Conservation (phyloP, 371 early-diverging fungal genomes). For the Mucor racemosus region DNA sequence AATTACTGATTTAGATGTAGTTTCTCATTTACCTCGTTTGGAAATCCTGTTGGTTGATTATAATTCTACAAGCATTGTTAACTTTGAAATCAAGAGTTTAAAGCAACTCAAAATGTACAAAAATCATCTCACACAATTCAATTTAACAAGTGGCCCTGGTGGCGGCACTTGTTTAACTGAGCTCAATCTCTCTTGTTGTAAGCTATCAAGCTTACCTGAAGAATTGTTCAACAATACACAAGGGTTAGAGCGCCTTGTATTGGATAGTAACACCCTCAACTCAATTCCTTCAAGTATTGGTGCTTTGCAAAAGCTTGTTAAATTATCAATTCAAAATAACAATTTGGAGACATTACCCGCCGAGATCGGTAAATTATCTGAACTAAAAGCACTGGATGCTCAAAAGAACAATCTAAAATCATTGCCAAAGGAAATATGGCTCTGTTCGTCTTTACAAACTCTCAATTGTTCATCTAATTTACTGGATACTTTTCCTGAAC, state of each 20-base stretch:
- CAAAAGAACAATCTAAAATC: constrained; percentile 72
- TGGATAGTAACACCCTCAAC: constrained; percentile 81
- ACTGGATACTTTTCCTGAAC: constrained; percentile 54
- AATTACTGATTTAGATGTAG: constrained; percentile 66
- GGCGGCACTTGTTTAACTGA: constrained; percentile 43
- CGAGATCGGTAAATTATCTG: constrained; percentile 40
- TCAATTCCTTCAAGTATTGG: constrained; percentile 75
- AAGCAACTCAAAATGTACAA: constrained; percentile 58
- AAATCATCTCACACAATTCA: constrained; percentile 66
- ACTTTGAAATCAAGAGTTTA: constrained; percentile 50
- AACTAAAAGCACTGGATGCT: constrained; percentile 42
- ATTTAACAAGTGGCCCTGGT: constrained; percentile 17
- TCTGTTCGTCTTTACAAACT: constrained; percentile 74
- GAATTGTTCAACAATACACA: constrained; percentile 65
- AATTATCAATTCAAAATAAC: constrained; percentile 72
- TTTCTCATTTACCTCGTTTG: constrained; percentile 61
- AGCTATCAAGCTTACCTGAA: constrained; percentile 74
- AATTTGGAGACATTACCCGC: constrained; percentile 44
- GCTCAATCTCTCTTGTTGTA: constrained; percentile 75
- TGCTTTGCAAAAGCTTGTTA: constrained; percentile 54
- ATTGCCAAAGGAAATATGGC: constrained; percentile 89
- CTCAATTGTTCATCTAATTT: constrained; percentile 77
- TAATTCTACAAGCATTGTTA: constrained; percentile 67
- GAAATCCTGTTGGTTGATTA: constrained; percentile 69
- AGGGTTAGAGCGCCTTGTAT: constrained; percentile 62